A percentile compares a stretch with the other conserved stretches of the same genome.
phyloP scores from a whole-genome alignment of 2,329 filamentous ascomycete species.

The Verticillium longisporum region DNA sequence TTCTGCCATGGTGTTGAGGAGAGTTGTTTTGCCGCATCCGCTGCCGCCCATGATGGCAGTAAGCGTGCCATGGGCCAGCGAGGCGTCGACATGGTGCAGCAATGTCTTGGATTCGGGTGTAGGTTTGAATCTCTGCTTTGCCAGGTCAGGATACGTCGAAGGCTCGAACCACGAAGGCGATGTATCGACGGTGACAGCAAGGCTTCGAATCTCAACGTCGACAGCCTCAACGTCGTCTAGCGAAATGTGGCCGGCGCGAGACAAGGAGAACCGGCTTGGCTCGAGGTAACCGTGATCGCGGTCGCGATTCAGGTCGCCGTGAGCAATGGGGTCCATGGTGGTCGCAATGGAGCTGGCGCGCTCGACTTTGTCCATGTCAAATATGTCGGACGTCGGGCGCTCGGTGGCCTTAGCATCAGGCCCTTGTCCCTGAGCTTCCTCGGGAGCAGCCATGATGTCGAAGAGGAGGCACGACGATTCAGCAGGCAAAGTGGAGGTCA shows the following conservation, averaged over 20 bases:
- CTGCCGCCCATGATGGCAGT: slow-evolving; percentile 72
- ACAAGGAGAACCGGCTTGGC: slow-evolving; percentile 19
- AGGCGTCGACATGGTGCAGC: slow-evolving; percentile 56
- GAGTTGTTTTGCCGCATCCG: slow-evolving; percentile 66
- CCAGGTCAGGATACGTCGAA: slow-evolving; percentile 34
- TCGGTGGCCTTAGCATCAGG: background rate
- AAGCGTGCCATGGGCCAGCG: slow-evolving; percentile 57
- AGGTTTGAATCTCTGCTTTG: slow-evolving; percentile 29
- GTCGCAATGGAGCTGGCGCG: slow-evolving; percentile 24
- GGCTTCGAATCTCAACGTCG: slow-evolving; percentile 43
- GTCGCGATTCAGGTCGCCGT: slow-evolving; percentile 6
- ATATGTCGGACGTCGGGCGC: background rate
- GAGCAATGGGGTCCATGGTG: slow-evolving; percentile 15
- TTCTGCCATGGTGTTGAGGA: slow-evolving; percentile 66
- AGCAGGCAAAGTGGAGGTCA: background rate
- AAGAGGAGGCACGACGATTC: background rate
- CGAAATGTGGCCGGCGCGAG: slow-evolving; percentile 29
- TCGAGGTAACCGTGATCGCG: background rate
- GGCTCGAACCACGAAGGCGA: slow-evolving; percentile 47
- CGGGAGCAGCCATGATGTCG: background rate
- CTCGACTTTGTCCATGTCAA: slow-evolving; percentile 24
- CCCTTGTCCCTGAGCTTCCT: background rate
- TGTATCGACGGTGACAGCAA: slow-evolving; percentile 51
- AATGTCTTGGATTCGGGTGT: slow-evolving; percentile 41
- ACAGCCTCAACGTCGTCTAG: slow-evolving; percentile 50